Percentiles rank a stretch among this genome's conserved stretches.
Conservation (phyloP, 768 basidiomycete genomes). For the Suillus clintonianus region DNA sequence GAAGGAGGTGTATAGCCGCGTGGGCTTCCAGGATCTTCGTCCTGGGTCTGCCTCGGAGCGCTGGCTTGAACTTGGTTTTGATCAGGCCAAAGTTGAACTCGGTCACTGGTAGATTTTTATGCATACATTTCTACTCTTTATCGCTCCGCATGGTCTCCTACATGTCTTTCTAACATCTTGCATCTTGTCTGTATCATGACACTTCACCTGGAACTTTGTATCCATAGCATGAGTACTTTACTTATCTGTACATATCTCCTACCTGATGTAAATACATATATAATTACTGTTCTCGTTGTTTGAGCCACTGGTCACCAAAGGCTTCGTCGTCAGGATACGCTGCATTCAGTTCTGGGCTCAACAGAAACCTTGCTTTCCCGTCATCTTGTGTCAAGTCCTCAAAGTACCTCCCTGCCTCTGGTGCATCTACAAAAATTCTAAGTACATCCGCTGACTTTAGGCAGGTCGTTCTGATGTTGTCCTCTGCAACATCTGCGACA, state of each 20-base stretch:
- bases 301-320: conserved; percentile 38
- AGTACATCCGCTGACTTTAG: conserved; percentile 18
- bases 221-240: background rate
- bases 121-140: too few relatives aligned
- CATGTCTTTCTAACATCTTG: background rate
- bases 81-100: conserved; percentile 43
- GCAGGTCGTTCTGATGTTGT: conserved; percentile 29
- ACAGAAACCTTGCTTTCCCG: conserved; percentile 38
- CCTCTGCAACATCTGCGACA: conserved; percentile 37
- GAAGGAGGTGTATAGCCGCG: conserved; percentile 56
- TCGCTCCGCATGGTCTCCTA: background rate
- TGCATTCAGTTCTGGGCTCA: conserved; percentile 42
- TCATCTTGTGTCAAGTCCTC: conserved; percentile 30
- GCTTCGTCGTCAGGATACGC: conserved; percentile 51
- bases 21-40: conserved; percentile 65
- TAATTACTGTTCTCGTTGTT: conserved; percentile 8
- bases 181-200: conserved; percentile 3
- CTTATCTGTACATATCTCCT: background rate
- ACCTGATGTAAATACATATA: background rate
- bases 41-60: conserved; percentile 30
- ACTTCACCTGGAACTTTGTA: background rate
- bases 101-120: conserved; percentile 63
- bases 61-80: conserved; percentile 71
- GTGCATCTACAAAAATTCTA: conserved; percentile 25
- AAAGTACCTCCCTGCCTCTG: conserved; percentile 38